Base-by-base conservation (phyloP, 345 rosid species). In the Ceriops zippeliana region DNA sequence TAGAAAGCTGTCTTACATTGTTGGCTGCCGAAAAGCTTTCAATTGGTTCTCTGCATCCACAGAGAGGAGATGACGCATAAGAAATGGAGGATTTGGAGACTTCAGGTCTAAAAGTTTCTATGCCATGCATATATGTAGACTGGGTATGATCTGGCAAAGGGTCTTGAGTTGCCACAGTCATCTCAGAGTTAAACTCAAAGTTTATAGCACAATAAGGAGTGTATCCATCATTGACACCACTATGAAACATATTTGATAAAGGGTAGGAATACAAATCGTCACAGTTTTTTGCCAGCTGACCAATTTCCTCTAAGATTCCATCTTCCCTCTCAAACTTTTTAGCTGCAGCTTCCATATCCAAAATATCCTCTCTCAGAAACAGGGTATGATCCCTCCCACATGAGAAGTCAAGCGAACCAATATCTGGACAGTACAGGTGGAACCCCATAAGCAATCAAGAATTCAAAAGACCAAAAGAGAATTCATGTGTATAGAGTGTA, bases 281-380 rank as follows among this genome's bases (percentile, higher is more conserved):
- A 74, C 78, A 85, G 28, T 19, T 64, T 65, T 75, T 74, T 75
- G 56, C 75, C 27, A 75, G 84, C 73, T 20, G 63, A 67, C 62
- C 81, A 59, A 79, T 72, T 78, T 74, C 84, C 73, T 82, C 74
- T 26, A 66, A 54, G 35, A 85, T 49, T 62, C 72, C 74, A 69
- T 76, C 86, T 54, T 87, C 89, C 79, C 76, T 82, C 86, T 92
- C 98, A 78, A 92, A 89, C 67, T 75, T 84, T 73, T 73, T 82
- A 37, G 99, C 98, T 61, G 88, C 97, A 74, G 88, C 89, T 83
- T 96, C 99, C 92, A 96, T 58, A 67, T 68, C 83, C 63, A 76
- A 72, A 53, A 89, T 75, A 76, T 86, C 83, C 60, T 89, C 89
- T 79, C 99, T 92, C 82, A 96, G 75, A 82, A 81, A 90, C 46